These are phyloP conservation scores for Spatholobus suberectus DNA, from an alignment of 306 rosid species.

Conservation along the genomic window DNA sequence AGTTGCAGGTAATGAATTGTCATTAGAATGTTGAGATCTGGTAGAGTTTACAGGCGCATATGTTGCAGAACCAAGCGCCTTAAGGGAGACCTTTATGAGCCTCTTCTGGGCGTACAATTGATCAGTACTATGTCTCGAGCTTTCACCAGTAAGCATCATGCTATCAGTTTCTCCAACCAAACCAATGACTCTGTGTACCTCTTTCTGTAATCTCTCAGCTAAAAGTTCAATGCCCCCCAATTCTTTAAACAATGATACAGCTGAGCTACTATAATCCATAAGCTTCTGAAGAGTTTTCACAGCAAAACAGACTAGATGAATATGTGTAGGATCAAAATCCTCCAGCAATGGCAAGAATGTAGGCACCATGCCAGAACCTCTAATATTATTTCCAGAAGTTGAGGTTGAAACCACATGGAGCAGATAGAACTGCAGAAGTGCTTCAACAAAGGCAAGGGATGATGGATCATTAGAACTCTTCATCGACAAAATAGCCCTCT, in stretches of 20 bases:
- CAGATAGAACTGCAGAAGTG: conserved; percentile 97
- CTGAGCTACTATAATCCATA: conserved; percentile 98
- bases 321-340: conserved; percentile 84
- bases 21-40: conserved; percentile 74
- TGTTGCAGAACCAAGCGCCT: conserved; percentile 95
- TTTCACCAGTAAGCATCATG: conserved; percentile 69
- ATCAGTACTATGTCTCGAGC: conserved; percentile 68
- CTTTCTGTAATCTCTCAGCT: conserved; percentile 87
- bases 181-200: conserved; percentile 86
- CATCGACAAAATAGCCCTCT: conserved; percentile 87
- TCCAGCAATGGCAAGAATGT: conserved; percentile 93
- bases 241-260: conserved; percentile 94
- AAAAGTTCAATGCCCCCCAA: conserved; percentile 93
- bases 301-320: conserved; percentile 94
- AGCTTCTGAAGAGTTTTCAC: conserved; percentile 98
- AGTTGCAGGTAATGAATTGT: conserved; percentile 76
- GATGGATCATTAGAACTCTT: conserved; percentile 91
- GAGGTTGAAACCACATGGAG: conserved; percentile 96
- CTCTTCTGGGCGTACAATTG: conserved; percentile 85
- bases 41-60: conserved; percentile 74
- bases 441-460: conserved; percentile 94
- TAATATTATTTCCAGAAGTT: conserved; percentile 81
- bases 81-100: conserved; percentile 88
- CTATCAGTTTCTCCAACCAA: conserved; percentile 57
- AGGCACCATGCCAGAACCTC: conserved; percentile 99